Evolutionary conservation across 2,329 filamentous ascomycete species (phyloP), one percentile per base, ranked within the genome.

Genomic region (Davidsoniella australis): DNA sequence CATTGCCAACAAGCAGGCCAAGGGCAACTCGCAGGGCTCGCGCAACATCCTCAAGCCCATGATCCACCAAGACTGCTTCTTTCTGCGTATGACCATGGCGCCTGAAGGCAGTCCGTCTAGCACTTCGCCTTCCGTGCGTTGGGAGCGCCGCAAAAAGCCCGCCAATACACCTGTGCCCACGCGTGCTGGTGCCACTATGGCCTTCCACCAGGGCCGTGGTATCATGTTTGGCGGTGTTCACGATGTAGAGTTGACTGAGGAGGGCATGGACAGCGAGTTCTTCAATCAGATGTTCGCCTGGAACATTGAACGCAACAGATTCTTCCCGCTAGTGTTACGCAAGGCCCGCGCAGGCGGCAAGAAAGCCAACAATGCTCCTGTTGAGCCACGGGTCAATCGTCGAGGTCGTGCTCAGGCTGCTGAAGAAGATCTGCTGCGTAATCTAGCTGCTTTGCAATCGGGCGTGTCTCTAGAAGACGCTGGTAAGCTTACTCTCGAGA

Each of bases 181-280:
- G 10, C 78, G 91, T 18, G 88, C 87, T 2, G 91, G 91, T 29
- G 79, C 86, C 1, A 96, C 89, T 2, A 96, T 96, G 88, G 78
- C 86, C 0, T 85, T 81, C 62, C 91, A 98, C 66, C 91, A 89
- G 64, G 88, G 89, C 0, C 78, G 91, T 53, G 91, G 91, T 1
- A 89, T 98, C 51, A 67, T 86, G 58, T 96, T 96, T 61, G 91
- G 91, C 41, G 91, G 91, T 47, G 91, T 98, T 3, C 86, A 95
- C 58, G 88, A 94, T 57, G 82, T 93, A 0, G 86, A 94, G 62
- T 76, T 88, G 61, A 89, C 77, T 55, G 88, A 94, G 61, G 91
- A 98, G 62, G 87, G 85, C 3, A 94, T 98, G 56, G 89, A 98
- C 49, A 94, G 85, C 60, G 88, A 95, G 62, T 98, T 98, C 65